These are phyloP conservation scores for Cytospora chrysosperma DNA, from an alignment of 2,329 filamentous ascomycete species.

Conservation along the genomic window DNA sequence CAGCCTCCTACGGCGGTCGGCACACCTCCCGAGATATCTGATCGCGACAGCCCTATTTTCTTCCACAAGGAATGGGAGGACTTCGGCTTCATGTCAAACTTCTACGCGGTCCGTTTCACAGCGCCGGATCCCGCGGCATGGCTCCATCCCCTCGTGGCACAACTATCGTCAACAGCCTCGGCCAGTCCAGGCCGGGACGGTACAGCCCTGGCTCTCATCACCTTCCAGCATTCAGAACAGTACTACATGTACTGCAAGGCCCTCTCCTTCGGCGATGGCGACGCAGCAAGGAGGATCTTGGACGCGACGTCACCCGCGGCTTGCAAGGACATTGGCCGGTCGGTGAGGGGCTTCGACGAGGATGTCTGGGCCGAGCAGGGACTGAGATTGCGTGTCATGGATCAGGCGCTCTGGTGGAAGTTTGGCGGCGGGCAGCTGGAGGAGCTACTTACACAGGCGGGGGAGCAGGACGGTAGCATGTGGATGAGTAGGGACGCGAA, in stretches of 20 bases:
- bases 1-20: not conserved
- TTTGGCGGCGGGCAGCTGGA: not conserved
- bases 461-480: not conserved
- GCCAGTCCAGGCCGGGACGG: not conserved
- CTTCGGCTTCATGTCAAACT: slow-evolving; percentile 16
- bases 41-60: not conserved
- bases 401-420: not conserved
- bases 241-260: slow-evolving; percentile 15
- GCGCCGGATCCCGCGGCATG: slow-evolving; percentile 4
- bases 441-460: not conserved
- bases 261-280: not conserved
- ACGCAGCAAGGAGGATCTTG: not conserved
- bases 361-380: slow-evolving; percentile 1
- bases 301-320: not conserved
- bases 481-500: not conserved
- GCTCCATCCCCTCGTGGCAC: not conserved
- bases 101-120: not conserved
- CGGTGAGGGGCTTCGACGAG: not conserved
- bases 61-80: slow-evolving; percentile 9
- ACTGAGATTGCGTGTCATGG: slow-evolving; percentile 3
- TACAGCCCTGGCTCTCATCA: not conserved
- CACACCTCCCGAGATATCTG: not conserved
- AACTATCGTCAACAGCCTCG: not conserved
- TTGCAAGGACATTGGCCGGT: slow-evolving; percentile 4
- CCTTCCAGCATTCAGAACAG: slow-evolving; percentile 7